phyloP scores from a whole-genome alignment of 768 basidiomycete species.

The Lanmaoa rubissima region DNA sequence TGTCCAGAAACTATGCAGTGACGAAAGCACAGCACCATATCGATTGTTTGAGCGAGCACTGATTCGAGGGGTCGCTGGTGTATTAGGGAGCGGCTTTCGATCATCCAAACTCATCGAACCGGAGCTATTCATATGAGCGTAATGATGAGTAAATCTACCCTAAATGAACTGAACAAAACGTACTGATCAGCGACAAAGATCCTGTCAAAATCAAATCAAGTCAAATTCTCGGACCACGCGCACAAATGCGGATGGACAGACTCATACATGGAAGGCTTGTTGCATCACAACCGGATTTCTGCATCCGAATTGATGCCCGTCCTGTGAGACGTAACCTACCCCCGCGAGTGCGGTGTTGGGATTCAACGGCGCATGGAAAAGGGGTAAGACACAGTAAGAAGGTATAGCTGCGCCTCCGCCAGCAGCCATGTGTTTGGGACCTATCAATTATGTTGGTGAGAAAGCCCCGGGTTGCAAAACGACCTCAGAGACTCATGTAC shows the following conservation, averaged over 20 bases:
- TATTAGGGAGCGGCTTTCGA: slow-evolving; percentile 42
- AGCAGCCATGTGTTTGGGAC: slow-evolving; percentile 47
- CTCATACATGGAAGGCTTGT: slow-evolving; percentile 61
- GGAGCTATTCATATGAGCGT: slow-evolving; percentile 37
- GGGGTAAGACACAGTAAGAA: slow-evolving; percentile 53
- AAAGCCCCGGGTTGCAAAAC: neutral
- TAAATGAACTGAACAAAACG: neutral
- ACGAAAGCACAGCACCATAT: slow-evolving; percentile 58
- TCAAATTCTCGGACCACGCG: neutral
- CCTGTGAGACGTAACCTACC: slow-evolving; percentile 50
- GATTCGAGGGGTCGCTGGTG: slow-evolving; percentile 43
- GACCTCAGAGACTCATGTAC: slow-evolving; percentile 24
- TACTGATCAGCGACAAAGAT: slow-evolving; percentile 58
- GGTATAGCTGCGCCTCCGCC: slow-evolving; percentile 40
- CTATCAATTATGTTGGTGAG: slow-evolving; percentile 28
- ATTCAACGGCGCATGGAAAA: slow-evolving; percentile 46
- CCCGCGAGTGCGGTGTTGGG: slow-evolving; percentile 28
- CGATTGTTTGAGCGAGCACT: slow-evolving; percentile 41
- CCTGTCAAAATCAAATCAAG: slow-evolving; percentile 22
- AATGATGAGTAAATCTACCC: neutral
- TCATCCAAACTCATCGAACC: slow-evolving; percentile 47
- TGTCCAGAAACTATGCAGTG: slow-evolving; percentile 55
- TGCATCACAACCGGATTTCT: slow-evolving; percentile 50
- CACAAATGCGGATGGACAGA: neutral
- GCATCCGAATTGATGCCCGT: slow-evolving; percentile 56